Evolutionary conservation across 306 rosid species (phyloP).

Genomic region (Vicia sativa): DNA sequence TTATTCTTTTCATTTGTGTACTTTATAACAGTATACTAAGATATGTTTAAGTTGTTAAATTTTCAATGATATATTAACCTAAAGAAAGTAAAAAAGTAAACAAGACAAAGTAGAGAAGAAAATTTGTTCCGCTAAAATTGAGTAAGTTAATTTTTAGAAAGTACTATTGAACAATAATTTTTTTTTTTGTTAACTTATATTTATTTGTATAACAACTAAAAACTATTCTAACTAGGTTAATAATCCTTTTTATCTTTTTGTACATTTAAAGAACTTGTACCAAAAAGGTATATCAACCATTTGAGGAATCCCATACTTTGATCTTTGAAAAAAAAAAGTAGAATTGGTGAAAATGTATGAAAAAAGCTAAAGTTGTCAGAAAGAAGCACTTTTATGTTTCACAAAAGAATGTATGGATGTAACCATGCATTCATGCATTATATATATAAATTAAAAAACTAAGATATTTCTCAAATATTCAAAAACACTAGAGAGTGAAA

Average conservation of each 20-base stretch:
- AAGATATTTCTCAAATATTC: neutral
- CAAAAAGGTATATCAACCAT: slow-evolving; percentile 30
- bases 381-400: slow-evolving; percentile 51
- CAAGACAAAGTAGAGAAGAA: slow-evolving; percentile 22
- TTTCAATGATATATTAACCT: slow-evolving; percentile 22
- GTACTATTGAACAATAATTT: slow-evolving; percentile 7
- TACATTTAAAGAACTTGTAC: slow-evolving; percentile 40
- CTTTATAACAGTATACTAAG: slow-evolving; percentile 21
- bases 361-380: slow-evolving; percentile 58
- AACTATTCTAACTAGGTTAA: slow-evolving; percentile 25
- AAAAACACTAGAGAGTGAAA: neutral
- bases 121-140: slow-evolving; percentile 24
- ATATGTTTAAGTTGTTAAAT: slow-evolving; percentile 32
- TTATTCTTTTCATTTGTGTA: slow-evolving; percentile 19
- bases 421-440: slow-evolving; percentile 19
- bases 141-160: slow-evolving; percentile 7
- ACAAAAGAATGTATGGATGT: slow-evolving; percentile 40
- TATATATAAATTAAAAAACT: neutral
- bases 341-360: slow-evolving; percentile 45
- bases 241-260: slow-evolving; percentile 5
- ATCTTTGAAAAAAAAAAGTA: slow-evolving; percentile 40
- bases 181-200: neutral
- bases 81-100: slow-evolving; percentile 16
- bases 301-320: slow-evolving; percentile 41
- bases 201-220: slow-evolving; percentile 28